Evolutionary conservation across 2,329 filamentous ascomycete species (phyloP).

Genomic region (Cladosporium oxysporum): DNA sequence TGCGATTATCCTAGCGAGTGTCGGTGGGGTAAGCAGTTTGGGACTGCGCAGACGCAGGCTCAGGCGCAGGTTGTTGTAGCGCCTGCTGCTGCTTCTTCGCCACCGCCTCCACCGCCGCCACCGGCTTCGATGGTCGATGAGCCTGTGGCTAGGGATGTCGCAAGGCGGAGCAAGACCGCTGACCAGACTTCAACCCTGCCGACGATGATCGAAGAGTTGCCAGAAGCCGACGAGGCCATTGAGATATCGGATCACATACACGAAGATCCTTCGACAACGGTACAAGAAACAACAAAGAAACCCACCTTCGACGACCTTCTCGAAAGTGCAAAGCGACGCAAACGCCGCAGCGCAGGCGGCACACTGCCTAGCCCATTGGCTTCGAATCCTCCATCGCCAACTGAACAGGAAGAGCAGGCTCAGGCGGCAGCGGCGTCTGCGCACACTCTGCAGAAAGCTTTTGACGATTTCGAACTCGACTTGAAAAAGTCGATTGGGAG

Average conservation of each 20-base stretch:
- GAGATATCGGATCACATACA: not conserved
- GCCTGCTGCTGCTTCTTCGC: conserved; percentile 18
- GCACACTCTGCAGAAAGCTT: conserved; percentile 24
- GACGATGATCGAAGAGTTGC: conserved; percentile 4
- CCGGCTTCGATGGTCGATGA: conserved; percentile 6
- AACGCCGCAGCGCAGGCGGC: conserved; percentile 30
- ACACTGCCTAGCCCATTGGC: conserved; percentile 30
- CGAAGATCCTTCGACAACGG: not conserved
- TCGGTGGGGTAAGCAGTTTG: conserved; percentile 41
- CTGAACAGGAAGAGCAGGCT: not conserved
- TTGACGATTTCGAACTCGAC: conserved; percentile 33
- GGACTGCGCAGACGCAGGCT: conserved; percentile 23
- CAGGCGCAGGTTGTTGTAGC: conserved; percentile 17
- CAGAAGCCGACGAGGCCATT: not conserved
- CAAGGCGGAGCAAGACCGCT: conserved; percentile 19
- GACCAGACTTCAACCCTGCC: not conserved
- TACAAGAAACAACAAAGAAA: conserved; percentile 28
- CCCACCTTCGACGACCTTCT: conserved; percentile 33
- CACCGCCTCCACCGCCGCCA: conserved; percentile 1
- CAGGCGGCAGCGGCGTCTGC: not conserved
- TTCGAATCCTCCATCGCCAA: conserved; percentile 28
- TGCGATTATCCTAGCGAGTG: conserved; percentile 53
- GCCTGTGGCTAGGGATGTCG: conserved; percentile 4
- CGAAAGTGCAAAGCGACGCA: conserved; percentile 31
- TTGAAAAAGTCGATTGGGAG: conserved; percentile 26